Evolutionary conservation across 2,329 filamentous ascomycete genomes (phyloP).

Genomic region (Diplodia sapinea): DNA sequence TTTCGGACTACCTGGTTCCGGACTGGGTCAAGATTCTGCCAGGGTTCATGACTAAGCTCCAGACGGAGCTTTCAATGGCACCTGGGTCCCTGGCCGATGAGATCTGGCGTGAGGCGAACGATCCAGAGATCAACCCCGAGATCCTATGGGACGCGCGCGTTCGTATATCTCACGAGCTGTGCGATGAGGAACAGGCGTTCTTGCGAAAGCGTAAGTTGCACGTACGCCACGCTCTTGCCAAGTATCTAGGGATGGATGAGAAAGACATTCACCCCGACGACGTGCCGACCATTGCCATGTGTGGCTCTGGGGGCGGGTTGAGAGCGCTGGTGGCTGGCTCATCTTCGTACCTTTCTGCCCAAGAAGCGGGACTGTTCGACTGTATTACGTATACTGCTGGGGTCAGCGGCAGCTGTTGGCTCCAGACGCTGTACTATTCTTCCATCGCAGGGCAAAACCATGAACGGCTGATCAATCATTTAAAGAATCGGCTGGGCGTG

Average conservation of each 20-base stretch:
- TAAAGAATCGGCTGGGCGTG: constrained; percentile 82
- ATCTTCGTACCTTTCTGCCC: constrained; percentile 81
- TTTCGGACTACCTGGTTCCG: constrained; percentile 77
- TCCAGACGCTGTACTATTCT: constrained; percentile 86
- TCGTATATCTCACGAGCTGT: constrained; percentile 79
- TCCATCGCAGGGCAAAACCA: constrained; percentile 74
- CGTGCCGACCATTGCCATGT: constrained; percentile 90
- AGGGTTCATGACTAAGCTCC: constrained; percentile 78
- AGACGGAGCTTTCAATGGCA: constrained; percentile 83
- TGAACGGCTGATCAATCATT: constrained; percentile 74
- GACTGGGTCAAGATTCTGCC: constrained; percentile 82
- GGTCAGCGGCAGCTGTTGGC: constrained; percentile 95
- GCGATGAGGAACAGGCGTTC: constrained; percentile 81
- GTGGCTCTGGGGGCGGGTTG: constrained; percentile 89
- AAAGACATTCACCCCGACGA: constrained; percentile 89
- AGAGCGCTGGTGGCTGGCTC: constrained; percentile 88
- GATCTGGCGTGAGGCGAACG: constrained; percentile 90
- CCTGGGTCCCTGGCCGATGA: constrained; percentile 89
- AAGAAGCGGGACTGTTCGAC: constrained; percentile 88
- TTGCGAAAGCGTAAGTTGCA: constrained; percentile 70
- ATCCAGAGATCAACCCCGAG: constrained; percentile 83
- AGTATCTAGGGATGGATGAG: constrained; percentile 79
- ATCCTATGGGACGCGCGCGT: constrained; percentile 82
- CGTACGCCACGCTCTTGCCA: constrained; percentile 75
- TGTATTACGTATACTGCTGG: constrained; percentile 94